Evolutionary conservation across 1,284 basidiomycete genomes (phyloP).

Genomic region (Boletus albobrunnescens): DNA sequence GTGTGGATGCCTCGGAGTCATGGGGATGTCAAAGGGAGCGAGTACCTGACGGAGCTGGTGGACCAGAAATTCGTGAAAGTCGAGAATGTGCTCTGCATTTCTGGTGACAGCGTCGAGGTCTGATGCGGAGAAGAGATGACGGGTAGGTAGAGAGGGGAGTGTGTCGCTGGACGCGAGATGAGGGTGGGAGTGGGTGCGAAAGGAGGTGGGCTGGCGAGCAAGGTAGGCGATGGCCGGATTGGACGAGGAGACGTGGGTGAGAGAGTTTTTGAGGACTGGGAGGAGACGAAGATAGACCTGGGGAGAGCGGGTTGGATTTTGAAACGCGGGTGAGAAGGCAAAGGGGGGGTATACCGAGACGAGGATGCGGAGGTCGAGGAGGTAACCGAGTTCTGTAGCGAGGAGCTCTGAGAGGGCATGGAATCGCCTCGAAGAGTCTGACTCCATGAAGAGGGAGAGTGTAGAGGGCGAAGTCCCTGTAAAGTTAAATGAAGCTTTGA

Average conservation of each 20-base stretch:
- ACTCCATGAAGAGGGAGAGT: constrained; percentile 52
- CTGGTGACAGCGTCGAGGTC: constrained; percentile 61
- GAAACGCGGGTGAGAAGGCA: no score
- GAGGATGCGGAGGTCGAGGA: constrained; percentile 70
- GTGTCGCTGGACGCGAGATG: no score
- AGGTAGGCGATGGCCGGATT: constrained; percentile 40
- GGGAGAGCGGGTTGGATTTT: neutral
- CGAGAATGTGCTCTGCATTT: constrained; percentile 72
- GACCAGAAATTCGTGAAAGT: constrained; percentile 70
- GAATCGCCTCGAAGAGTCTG: constrained; percentile 53
- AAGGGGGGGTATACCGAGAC: constrained; percentile 59
- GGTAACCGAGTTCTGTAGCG: constrained; percentile 78
- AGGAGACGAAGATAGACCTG: constrained; percentile 34
- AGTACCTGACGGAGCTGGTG: constrained; percentile 55
- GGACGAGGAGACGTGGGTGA: constrained; percentile 32
- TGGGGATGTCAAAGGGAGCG: constrained; percentile 46
- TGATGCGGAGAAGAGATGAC: constrained; percentile 49
- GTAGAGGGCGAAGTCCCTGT: constrained; percentile 62
- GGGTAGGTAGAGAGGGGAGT: no score
- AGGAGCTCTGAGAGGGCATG: constrained; percentile 79
- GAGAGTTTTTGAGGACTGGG: constrained; percentile 33
- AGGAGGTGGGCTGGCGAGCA: constrained; percentile 33
- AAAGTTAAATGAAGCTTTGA: constrained; percentile 13
- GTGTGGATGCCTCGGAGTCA: constrained; percentile 25
- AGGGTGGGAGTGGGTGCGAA: constrained; percentile 18